A percentile compares a stretch with the other conserved stretches of the same genome.
phyloP scores from a whole-genome alignment of 2,329 filamentous ascomycete species.

The Teratosphaeria nubilosa region DNA sequence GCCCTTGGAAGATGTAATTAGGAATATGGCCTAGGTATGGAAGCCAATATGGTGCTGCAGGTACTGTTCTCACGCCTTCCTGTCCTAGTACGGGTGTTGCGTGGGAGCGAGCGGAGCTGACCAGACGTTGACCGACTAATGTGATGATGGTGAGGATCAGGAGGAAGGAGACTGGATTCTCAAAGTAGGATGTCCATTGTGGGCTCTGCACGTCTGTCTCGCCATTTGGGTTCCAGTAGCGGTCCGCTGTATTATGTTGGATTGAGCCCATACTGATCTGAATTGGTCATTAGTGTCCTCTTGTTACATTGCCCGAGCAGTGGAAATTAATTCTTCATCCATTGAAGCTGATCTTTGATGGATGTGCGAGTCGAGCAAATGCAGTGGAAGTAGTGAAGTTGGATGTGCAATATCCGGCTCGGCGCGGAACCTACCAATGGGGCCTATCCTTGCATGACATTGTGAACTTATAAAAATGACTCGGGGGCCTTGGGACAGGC shows the following conservation, averaged over 20 bases:
- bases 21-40: conserved; percentile 47
- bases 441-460: too few relatives aligned
- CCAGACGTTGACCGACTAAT: conserved; percentile 12
- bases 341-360: background rate
- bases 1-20: conserved; percentile 36
- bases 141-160: conserved; percentile 5
- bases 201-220: background rate
- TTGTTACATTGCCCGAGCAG: background rate
- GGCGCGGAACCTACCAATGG: too few relatives aligned
- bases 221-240: conserved; percentile 1
- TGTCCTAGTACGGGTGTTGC: background rate
- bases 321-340: background rate
- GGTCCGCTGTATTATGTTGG: background rate
- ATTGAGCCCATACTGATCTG: background rate
- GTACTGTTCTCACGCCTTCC: conserved; percentile 15
- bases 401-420: too few relatives aligned
- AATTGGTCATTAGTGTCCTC: background rate
- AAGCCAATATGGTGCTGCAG: conserved; percentile 48
- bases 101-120: conserved; percentile 6
- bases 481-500: too few relatives aligned
- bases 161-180: conserved; percentile 1
- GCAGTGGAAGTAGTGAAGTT: too few relatives aligned
- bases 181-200: conserved; percentile 1
- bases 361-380: background rate
- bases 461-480: too few relatives aligned